These are phyloP conservation scores for Mytilinidion resinicola DNA, from an alignment of 495 filamentous ascomycete species.

Conservation along the genomic window DNA sequence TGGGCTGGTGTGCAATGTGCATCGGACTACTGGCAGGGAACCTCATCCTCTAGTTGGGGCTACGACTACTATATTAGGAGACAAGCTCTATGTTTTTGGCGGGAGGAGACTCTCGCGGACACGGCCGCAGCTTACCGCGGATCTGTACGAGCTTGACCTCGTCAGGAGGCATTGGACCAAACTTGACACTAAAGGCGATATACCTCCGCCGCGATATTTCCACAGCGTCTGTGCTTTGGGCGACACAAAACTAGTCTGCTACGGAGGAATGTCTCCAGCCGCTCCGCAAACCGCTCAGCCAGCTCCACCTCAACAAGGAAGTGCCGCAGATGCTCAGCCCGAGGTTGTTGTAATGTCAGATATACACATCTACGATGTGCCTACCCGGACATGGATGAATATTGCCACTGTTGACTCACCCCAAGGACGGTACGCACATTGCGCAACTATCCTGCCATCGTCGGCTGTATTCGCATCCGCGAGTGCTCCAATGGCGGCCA, in stretches of 20 bases:
- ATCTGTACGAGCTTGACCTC: conserved; percentile 89
- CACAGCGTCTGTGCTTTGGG: conserved; percentile 91
- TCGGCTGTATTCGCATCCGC: conserved; percentile 78
- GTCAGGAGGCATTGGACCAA: conserved; percentile 89
- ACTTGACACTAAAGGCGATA: conserved; percentile 72
- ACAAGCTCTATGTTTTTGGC: conserved; percentile 94
- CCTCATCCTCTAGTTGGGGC: conserved; percentile 88
- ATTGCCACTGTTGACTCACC: conserved; percentile 75
- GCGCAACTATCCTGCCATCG: conserved; percentile 85
- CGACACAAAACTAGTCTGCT: conserved; percentile 93
- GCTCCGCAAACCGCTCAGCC: conserved; percentile 38
- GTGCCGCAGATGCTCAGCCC: conserved; percentile 61
- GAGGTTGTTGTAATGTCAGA: conserved; percentile 97
- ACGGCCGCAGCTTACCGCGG: conserved; percentile 74
- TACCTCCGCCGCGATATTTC: conserved; percentile 89
- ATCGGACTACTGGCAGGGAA: conserved; percentile 82
- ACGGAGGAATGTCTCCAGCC: conserved; percentile 93
- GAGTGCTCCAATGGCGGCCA: conserved; percentile 73
- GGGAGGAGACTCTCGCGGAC: conserved; percentile 79
- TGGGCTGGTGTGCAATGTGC: conserved; percentile 88
- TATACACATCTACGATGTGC: conserved; percentile 93
- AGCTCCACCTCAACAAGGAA: conserved; percentile 31
- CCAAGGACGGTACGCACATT: conserved; percentile 93
- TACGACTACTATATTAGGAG: conserved; percentile 88
- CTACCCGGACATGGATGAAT: conserved; percentile 74